A percentile compares a stretch with the other conserved stretches of the same genome.
phyloP scores from a whole-genome alignment of 2,329 filamentous ascomycete species.

The Aspergillus phoenicis region DNA sequence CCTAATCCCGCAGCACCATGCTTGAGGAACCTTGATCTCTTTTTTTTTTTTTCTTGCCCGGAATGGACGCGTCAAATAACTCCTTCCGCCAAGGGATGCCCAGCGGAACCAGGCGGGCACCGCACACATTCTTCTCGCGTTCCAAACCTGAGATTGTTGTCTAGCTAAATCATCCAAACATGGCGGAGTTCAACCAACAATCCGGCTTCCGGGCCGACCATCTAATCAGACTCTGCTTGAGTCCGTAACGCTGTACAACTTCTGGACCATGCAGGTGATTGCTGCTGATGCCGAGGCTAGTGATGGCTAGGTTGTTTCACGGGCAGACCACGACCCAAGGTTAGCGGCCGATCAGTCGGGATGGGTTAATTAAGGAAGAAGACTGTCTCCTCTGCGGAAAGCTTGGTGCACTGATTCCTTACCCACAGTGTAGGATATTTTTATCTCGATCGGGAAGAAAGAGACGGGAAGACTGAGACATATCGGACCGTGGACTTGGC shows the following conservation, averaged over 20 bases:
- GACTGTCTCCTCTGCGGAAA: not conserved
- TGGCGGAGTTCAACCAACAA: not conserved
- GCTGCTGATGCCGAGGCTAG: not conserved
- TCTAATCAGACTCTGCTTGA: not conserved
- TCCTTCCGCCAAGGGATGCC: not conserved
- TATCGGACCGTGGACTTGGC: not conserved
- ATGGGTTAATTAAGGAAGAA: constrained; percentile 1
- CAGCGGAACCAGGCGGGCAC: not conserved
- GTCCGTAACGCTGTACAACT: no score
- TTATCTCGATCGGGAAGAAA: not conserved
- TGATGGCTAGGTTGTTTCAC: not conserved
- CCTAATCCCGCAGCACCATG: no score
- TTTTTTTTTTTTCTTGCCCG: not conserved
- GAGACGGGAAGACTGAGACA: not conserved
- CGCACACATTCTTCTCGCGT: not conserved
- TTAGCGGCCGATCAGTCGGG: constrained; percentile 1
- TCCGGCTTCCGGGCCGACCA: not conserved
- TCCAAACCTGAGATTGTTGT: no score
- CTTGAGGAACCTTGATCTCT: no score
- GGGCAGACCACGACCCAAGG: not conserved
- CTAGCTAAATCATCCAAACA: not conserved
- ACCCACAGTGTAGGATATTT: not conserved
- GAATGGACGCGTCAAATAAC: constrained; percentile 12
- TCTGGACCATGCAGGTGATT: no score
- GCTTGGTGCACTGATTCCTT: not conserved